Conservation (phyloP, 306 rosid species). For the Amphicarpaea edgeworthii region DNA sequence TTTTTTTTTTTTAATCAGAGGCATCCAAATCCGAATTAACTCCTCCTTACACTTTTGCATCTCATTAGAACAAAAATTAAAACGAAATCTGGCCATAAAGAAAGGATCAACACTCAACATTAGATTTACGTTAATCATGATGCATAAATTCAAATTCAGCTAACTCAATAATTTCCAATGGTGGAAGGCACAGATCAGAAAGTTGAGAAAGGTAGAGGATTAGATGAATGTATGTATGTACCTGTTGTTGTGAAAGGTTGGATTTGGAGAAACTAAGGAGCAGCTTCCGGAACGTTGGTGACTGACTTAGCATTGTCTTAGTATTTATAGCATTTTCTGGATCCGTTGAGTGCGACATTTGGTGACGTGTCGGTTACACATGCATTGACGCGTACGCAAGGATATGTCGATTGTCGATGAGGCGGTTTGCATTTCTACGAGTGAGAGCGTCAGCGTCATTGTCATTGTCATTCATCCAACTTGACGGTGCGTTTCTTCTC, state of each 20-base stretch:
- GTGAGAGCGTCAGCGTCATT: no score
- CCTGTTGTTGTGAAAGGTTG: not conserved
- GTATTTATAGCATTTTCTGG: slow-evolving; percentile 15
- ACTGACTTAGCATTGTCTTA: not conserved
- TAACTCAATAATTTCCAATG: not conserved
- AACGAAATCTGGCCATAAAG: slow-evolving; percentile 18
- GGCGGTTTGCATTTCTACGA: not conserved
- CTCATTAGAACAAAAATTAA: not conserved
- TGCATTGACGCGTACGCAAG: slow-evolving; percentile 8
- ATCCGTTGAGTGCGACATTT: not conserved
- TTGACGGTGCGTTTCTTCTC: no score
- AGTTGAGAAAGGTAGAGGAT: not conserved
- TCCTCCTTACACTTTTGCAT: not conserved
- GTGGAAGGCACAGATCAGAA: not conserved
- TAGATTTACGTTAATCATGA: not conserved
- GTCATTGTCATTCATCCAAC: no score
- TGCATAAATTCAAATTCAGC: not conserved
- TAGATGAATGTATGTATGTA: not conserved
- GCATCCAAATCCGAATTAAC: slow-evolving; percentile 11
- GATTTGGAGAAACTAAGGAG: slow-evolving; percentile 6
- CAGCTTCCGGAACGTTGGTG: slow-evolving; percentile 14
- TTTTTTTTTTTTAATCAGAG: not conserved
- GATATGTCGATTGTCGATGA: not conserved
- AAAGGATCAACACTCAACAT: not conserved
- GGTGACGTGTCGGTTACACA: not conserved